Conservation (phyloP, 371 early-diverging fungal species). For the Sanchytrium tribonematis region DNA sequence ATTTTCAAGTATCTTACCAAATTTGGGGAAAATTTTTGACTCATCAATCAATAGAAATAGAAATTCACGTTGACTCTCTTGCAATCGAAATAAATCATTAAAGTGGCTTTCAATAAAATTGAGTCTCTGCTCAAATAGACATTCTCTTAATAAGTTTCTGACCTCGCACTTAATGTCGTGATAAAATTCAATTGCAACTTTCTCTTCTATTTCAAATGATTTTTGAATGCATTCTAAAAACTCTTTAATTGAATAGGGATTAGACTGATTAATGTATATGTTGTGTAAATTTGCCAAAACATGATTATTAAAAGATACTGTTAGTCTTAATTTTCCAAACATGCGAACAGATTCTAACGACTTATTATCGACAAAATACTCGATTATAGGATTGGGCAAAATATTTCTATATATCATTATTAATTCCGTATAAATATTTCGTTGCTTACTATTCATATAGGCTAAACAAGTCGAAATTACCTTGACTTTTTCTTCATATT, state of each 20-base stretch:
- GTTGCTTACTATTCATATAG: not conserved
- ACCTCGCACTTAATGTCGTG: not conserved
- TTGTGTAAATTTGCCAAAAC: not conserved
- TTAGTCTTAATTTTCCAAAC: not conserved
- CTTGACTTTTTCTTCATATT: not conserved
- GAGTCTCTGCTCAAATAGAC: not conserved
- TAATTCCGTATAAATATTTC: not conserved
- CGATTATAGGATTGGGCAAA: not conserved
- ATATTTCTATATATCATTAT: not conserved
- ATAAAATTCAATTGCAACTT: not conserved
- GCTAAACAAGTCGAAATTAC: not conserved
- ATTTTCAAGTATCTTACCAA: not conserved
- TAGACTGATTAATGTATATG: not conserved
- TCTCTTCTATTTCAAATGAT: not conserved
- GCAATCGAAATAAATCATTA: not conserved
- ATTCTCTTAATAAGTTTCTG: not conserved
- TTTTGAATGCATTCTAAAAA: not conserved
- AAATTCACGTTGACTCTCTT: not conserved
- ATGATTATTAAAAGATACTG: not conserved
- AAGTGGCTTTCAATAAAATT: not conserved
- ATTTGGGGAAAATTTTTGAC: not conserved
- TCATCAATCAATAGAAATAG: not conserved
- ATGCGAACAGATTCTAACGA: not conserved
- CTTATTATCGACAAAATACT: not conserved
- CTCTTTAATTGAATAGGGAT: not conserved